Evolutionary conservation across 495 filamentous ascomycete genomes (phyloP), one percentile per base, ranked within the genome.

Genomic region (Penicillium nucicola): DNA sequence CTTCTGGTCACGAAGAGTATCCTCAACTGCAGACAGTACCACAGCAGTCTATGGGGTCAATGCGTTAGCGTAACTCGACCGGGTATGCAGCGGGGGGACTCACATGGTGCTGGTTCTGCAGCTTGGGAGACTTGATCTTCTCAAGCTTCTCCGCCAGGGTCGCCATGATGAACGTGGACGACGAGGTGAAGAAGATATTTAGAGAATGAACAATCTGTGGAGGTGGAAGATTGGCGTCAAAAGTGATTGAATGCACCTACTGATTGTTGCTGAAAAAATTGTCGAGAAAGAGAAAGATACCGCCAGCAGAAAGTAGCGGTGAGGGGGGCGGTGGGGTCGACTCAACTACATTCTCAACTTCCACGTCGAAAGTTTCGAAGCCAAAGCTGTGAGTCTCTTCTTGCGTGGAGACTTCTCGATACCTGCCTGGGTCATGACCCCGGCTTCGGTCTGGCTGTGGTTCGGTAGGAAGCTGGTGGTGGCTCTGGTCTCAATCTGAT

Each of bases 51-150:
- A 28, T 28, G 63, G 39, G 14, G 22, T 42, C 31, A 45, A 23
- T n/a, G 17, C 11, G 25, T 48, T 48, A 48, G 46, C 17, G 17
- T 30, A 22, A 50, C 40, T 54, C 18, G 37, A n/a, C 11, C 19
- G 42, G 48, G 45, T 65, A 44, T 64, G 53, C 43, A n/a, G 31
- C 12, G 34, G 39, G 19, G 31, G 31, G 15, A 71, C 77, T 58
- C 72, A 92, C 90, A 80, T 93, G 90, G 68, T 92, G 84, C 72
- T 95, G 89, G 71, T 88, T 97, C 69, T 97, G 87, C 58, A 96
- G 84, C 74, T 95, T 95, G 22, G 93, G 93, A 67, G 88, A 91
- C 70, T 93, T 87, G 65, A 97, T 96, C 79, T 91, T 96, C 68
- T 92, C 88, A 60, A 98, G 81, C 78, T 88, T 95, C 75, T 92